phyloP scores from a whole-genome alignment of 108 stramenopile genomes.

The Ochromonas danica region DNA sequence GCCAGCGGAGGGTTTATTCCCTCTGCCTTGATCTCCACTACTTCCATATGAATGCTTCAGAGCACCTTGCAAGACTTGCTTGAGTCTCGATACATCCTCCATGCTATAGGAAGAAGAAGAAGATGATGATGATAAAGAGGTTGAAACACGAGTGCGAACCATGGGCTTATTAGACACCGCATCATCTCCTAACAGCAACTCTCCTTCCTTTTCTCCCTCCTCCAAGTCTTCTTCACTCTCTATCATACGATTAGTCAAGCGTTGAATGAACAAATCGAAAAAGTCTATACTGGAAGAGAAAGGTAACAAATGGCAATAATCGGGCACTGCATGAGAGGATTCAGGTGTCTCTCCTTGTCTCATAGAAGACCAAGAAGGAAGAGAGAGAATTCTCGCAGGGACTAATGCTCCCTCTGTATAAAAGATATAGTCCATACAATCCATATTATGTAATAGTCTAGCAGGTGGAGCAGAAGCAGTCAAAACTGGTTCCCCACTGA shows the following conservation, averaged over 20 bases:
- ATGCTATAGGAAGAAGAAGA: too few relatives aligned
- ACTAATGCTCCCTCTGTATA: not conserved
- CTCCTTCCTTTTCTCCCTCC: not conserved
- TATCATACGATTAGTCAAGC: not conserved
- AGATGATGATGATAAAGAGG: too few relatives aligned
- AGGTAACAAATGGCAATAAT: not conserved
- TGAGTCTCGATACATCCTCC: too few relatives aligned
- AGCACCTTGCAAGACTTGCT: too few relatives aligned
- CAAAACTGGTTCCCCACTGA: not conserved
- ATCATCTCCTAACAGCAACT: not conserved
- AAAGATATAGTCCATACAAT: slow-evolving; percentile 12
- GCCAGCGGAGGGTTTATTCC: not conserved
- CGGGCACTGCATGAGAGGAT: not conserved
- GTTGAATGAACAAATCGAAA: not conserved
- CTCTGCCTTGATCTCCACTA: not conserved
- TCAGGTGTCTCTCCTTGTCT: not conserved
- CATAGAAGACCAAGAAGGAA: not conserved
- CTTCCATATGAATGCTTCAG: too few relatives aligned
- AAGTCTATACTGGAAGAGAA: not conserved
- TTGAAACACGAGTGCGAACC: too few relatives aligned
- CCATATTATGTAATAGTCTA: not conserved
- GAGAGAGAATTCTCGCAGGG: not conserved
- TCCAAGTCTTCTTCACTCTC: not conserved
- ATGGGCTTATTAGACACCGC: not conserved
- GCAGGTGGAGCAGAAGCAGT: not conserved